These are phyloP conservation scores for Dictyostelium intermedium DNA, from an alignment of 78 protist species.

Conservation along the genomic window DNA sequence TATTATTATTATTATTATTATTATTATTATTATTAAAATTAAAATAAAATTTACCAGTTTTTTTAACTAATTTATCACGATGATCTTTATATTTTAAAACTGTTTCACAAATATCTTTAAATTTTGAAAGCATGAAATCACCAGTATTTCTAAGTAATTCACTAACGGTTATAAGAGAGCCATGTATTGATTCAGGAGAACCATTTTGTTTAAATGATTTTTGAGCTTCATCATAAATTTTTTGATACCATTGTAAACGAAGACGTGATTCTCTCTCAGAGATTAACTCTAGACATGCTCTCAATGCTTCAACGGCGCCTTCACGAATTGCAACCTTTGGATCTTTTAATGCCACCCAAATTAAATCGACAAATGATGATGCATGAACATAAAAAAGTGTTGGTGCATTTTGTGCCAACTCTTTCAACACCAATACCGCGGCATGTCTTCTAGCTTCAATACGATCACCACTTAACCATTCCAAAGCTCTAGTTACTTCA, in stretches of 20 bases:
- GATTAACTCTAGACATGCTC: slow-evolving; percentile 75
- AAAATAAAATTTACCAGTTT: slow-evolving; percentile 38
- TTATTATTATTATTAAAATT: not conserved
- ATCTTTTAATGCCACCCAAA: slow-evolving; percentile 74
- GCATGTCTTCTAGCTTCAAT: slow-evolving; percentile 38
- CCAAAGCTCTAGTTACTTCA: slow-evolving; percentile 72
- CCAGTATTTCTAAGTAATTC: slow-evolving; percentile 75
- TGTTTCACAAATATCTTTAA: slow-evolving; percentile 70
- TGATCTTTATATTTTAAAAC: slow-evolving; percentile 59
- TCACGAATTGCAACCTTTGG: slow-evolving; percentile 62
- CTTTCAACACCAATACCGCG: slow-evolving; percentile 68
- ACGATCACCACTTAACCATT: slow-evolving; percentile 68
- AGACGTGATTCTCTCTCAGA: slow-evolving; percentile 57
- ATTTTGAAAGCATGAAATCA: slow-evolving; percentile 54
- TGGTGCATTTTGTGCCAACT: slow-evolving; percentile 80
- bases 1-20: not conserved
- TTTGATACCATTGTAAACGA: slow-evolving; percentile 77
- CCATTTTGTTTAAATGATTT: slow-evolving; percentile 67
- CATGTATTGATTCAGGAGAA: slow-evolving; percentile 64
- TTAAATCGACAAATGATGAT: slow-evolving; percentile 57
- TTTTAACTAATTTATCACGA: slow-evolving; percentile 71
- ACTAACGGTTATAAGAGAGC: slow-evolving; percentile 49
- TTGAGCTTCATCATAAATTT: slow-evolving; percentile 75
- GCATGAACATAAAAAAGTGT: slow-evolving; percentile 80
- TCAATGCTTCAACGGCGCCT: slow-evolving; percentile 64